Evolutionary conservation across 768 basidiomycete genomes (phyloP).

Genomic region (Lactifluus hygrophoroides): DNA sequence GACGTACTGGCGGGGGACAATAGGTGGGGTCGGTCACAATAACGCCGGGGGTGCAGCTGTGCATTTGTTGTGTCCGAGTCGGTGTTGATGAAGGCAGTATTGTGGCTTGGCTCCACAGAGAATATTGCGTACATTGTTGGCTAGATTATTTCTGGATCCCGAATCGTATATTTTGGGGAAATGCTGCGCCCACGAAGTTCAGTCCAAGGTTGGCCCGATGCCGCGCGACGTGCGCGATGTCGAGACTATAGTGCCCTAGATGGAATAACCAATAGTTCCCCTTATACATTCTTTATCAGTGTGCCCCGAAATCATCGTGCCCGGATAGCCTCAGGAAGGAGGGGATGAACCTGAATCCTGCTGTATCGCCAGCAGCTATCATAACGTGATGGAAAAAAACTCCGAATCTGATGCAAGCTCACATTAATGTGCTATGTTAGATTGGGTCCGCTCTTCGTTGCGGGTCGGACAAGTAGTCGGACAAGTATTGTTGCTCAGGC

Average conservation of each 20-base stretch:
- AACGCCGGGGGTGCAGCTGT: background rate
- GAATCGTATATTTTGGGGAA: background rate
- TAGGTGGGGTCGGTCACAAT: background rate
- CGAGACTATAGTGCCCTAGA: background rate
- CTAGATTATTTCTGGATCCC: background rate
- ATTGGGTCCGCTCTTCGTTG: background rate
- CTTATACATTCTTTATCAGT: no score
- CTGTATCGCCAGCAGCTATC: no score
- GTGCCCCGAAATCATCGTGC: background rate
- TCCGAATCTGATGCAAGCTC: background rate
- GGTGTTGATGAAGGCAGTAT: background rate
- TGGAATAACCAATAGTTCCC: no score
- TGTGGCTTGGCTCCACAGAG: background rate
- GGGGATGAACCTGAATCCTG: background rate
- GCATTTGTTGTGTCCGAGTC: background rate
- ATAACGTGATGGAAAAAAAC: background rate
- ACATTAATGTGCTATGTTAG: background rate
- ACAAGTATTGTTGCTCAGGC: background rate
- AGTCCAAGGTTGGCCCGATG: background rate
- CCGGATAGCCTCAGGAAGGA: background rate
- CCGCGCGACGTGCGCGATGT: background rate
- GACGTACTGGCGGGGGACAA: conserved; percentile 38
- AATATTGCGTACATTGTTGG: background rate
- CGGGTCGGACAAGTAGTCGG: background rate
- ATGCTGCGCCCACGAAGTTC: no score